A percentile compares a stretch with the other conserved stretches of the same genome.
Evolutionary conservation across 257 asterid genomes (phyloP).

Genomic region (Cinchona pubescens): DNA sequence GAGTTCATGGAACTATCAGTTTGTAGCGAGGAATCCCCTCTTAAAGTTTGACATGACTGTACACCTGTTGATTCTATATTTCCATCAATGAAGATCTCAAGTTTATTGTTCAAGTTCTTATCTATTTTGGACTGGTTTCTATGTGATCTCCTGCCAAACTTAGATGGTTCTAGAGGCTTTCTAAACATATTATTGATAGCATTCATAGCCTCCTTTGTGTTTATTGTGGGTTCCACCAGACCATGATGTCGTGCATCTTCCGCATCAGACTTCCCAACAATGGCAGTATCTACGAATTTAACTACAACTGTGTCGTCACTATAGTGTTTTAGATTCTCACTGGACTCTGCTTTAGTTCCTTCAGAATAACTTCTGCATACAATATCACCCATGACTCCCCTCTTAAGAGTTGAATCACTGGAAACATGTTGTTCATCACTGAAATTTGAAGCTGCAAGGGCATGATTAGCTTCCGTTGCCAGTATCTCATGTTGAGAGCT

Average conservation of each 20-base stretch:
- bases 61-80: conserved; percentile 28
- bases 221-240: conserved; percentile 83
- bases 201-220: conserved; percentile 82
- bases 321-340: conserved; percentile 22
- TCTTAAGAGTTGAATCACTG: conserved; percentile 22
- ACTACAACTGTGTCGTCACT: conserved; percentile 54
- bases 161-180: conserved; percentile 71
- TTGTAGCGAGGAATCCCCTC: conserved; percentile 25
- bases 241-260: conserved; percentile 93
- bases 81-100: conserved; percentile 48
- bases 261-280: conserved; percentile 61
- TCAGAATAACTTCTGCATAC: conserved; percentile 10
- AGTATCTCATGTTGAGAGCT: conserved; percentile 26
- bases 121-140: conserved; percentile 36
- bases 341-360: conserved; percentile 26
- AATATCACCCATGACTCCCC: conserved; percentile 23
- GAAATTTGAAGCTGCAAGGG: conserved; percentile 2
- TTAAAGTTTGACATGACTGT: conserved; percentile 26
- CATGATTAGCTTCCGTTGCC: conserved; percentile 18
- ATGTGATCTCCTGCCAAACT: conserved; percentile 34
- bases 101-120: conserved; percentile 31
- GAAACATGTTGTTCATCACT: conserved; percentile 20
- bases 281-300: conserved; percentile 66
- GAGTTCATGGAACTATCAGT: conserved; percentile 21
- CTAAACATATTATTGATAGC: conserved; percentile 78